Evolutionary conservation across 805 yeast genomes (phyloP).

Genomic region (Saccharomycopsis fermentans): DNA sequence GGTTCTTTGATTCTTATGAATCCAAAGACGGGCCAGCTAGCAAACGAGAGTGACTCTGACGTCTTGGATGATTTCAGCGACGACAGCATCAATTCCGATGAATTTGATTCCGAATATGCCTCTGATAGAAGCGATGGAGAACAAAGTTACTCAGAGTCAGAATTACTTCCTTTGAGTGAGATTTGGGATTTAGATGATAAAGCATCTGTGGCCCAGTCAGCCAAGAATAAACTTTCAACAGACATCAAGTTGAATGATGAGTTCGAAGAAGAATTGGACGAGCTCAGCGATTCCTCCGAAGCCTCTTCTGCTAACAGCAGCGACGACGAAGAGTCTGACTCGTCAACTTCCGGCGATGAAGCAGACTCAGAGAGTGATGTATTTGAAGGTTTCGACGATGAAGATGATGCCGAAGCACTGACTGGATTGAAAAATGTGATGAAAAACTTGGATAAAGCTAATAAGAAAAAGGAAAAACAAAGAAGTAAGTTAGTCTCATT

Average conservation of each 20-base stretch:
- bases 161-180: slow-evolving; percentile 69
- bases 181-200: slow-evolving; percentile 77
- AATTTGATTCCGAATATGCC: slow-evolving; percentile 16
- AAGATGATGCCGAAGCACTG: slow-evolving; percentile 35
- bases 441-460: slow-evolving; percentile 29
- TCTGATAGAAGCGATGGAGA: slow-evolving; percentile 13
- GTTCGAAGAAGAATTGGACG: slow-evolving; percentile 16
- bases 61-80: slow-evolving; percentile 16
- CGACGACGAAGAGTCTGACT: slow-evolving; percentile 19
- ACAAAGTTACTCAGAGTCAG: slow-evolving; percentile 45
- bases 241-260: slow-evolving; percentile 17
- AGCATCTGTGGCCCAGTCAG: slow-evolving; percentile 20
- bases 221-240: slow-evolving; percentile 15
- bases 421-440: slow-evolving; percentile 43
- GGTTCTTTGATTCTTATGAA: slow-evolving; percentile 16
- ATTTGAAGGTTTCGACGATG: slow-evolving; percentile 25
- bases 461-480: slow-evolving; percentile 24
- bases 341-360: slow-evolving; percentile 21
- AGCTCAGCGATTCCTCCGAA: slow-evolving; percentile 3
- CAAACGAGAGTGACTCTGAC: slow-evolving; percentile 10
- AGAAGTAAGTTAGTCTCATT: slow-evolving; percentile 42
- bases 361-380: slow-evolving; percentile 24
- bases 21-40: slow-evolving; percentile 14
- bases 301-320: not conserved
- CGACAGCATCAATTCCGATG: slow-evolving; percentile 17